These are phyloP conservation scores for Lyophyllum atratum DNA, from an alignment of 768 basidiomycete species.

Conservation along the genomic window DNA sequence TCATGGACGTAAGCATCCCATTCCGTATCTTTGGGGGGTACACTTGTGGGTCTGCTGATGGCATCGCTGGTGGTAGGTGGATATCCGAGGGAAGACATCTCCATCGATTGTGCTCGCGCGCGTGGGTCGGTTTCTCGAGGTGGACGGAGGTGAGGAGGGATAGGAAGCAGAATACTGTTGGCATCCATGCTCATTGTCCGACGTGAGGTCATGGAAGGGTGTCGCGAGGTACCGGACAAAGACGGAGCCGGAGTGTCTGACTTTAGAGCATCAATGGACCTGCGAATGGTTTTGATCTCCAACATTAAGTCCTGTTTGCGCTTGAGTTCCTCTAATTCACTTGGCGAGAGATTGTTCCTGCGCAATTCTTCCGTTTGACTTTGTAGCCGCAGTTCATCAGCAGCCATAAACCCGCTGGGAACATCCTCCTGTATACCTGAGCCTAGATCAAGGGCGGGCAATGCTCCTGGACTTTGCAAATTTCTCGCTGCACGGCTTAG, in stretches of 20 bases:
- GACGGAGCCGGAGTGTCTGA: conserved; percentile 72
- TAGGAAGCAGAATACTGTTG: conserved; percentile 47
- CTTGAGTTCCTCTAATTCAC: conserved; percentile 58
- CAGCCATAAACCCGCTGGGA: conserved; percentile 67
- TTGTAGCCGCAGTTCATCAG: conserved; percentile 29
- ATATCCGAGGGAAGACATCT: conserved; percentile 51
- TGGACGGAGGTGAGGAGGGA: conserved; percentile 63
- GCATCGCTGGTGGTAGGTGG: conserved; percentile 48
- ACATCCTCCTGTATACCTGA: conserved; percentile 74
- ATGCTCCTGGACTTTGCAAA: conserved; percentile 52
- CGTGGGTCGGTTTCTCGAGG: conserved; percentile 72
- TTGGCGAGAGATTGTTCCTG: conserved; percentile 37
- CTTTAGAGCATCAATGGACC: conserved; percentile 76
- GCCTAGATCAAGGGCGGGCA: conserved; percentile 78
- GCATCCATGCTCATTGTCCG: conserved; percentile 73
- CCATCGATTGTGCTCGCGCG: conserved; percentile 72
- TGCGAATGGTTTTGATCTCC: conserved; percentile 79
- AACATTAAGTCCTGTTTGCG: conserved; percentile 71
- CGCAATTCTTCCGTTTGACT: conserved; percentile 19
- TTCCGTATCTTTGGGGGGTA: conserved; percentile 71
- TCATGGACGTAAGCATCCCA: conserved; percentile 90
- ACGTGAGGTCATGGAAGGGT: conserved; percentile 65
- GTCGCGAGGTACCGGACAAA: conserved; percentile 60
- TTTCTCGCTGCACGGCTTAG: conserved; percentile 49
- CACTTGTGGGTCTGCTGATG: conserved; percentile 71